Conservation (phyloP, 768 basidiomycete species). For the Mrakia hoshinonis region DNA sequence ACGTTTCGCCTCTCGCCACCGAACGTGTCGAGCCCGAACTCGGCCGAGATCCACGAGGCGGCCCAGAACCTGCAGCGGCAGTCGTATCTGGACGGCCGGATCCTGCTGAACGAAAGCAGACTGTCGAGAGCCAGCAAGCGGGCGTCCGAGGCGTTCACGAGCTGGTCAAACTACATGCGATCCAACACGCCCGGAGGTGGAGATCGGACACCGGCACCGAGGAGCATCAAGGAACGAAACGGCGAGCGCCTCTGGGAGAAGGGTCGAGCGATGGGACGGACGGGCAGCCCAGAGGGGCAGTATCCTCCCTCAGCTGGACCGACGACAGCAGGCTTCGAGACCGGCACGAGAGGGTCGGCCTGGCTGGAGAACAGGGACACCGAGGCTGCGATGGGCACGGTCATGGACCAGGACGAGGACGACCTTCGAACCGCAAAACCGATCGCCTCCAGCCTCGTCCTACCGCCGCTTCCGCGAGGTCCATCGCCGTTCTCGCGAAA, state of each 20-base stretch:
- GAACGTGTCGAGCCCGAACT: background rate
- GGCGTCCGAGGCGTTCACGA: slow-evolving; percentile 1
- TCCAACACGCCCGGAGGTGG: background rate
- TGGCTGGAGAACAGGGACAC: slow-evolving; percentile 4
- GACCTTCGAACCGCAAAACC: background rate
- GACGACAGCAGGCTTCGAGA: background rate
- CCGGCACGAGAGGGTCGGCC: background rate
- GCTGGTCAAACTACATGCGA: slow-evolving; percentile 1
- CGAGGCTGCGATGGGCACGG: background rate
- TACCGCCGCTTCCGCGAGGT: no score
- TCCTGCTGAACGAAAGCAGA: background rate
- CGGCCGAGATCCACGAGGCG: background rate
- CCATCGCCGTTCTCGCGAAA: background rate
- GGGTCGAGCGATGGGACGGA: background rate
- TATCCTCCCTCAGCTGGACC: background rate
- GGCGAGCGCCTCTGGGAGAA: slow-evolving; percentile 8
- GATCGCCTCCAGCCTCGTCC: background rate
- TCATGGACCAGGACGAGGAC: background rate
- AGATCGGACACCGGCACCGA: background rate
- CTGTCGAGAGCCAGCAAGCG: background rate
- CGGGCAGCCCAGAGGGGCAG: background rate
- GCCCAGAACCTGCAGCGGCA: background rate
- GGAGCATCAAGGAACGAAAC: background rate
- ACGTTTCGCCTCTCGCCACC: background rate
- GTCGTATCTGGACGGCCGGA: background rate